Conservation (phyloP, 2,329 filamentous ascomycete genomes). For the Myriosclerotinia curreyana region DNA sequence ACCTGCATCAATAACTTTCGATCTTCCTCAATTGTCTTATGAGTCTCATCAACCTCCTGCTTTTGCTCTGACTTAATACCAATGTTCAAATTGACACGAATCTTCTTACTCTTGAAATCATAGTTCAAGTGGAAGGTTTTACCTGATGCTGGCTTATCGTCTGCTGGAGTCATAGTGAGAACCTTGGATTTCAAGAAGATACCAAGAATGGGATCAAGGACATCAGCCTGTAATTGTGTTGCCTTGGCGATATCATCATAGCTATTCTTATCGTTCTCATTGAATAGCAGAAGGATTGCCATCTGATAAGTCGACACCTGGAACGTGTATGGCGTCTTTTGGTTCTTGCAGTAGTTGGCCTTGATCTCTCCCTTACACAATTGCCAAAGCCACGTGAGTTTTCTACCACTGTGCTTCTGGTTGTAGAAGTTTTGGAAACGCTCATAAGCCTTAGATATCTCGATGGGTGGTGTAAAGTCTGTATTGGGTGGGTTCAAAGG, state of each 20-base stretch:
- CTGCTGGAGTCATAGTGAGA: slow-evolving; percentile 66
- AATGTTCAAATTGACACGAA: slow-evolving; percentile 94
- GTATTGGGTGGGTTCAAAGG: slow-evolving; percentile 84
- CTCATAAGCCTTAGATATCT: slow-evolving; percentile 84
- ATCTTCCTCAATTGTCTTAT: slow-evolving; percentile 99
- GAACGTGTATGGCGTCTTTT: slow-evolving; percentile 92
- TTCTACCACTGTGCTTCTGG: slow-evolving; percentile 93
- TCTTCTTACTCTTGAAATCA: slow-evolving; percentile 97
- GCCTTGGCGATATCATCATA: slow-evolving; percentile 85
- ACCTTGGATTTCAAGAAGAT: slow-evolving; percentile 95
- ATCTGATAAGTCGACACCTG: slow-evolving; percentile 98
- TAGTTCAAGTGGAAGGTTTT: slow-evolving; percentile 84
- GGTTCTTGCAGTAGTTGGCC: slow-evolving; percentile 84
- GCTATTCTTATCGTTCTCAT: slow-evolving; percentile 78
- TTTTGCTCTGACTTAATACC: slow-evolving; percentile 94
- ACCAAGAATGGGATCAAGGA: slow-evolving; percentile 78
- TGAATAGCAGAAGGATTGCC: slow-evolving; percentile 92
- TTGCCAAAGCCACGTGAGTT: slow-evolving; percentile 97
- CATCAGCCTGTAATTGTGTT: slow-evolving; percentile 76
- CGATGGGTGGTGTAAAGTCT: slow-evolving; percentile 80
- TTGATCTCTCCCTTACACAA: slow-evolving; percentile 96
- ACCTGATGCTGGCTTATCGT: slow-evolving; percentile 72
- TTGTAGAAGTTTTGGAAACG: slow-evolving; percentile 90
- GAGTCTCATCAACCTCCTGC: slow-evolving; percentile 93
- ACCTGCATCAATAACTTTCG: slow-evolving; percentile 95